Base-by-base conservation (phyloP, 2,329 filamentous ascomycete genomes). In the Ophioceras dolichostomum region DNA sequence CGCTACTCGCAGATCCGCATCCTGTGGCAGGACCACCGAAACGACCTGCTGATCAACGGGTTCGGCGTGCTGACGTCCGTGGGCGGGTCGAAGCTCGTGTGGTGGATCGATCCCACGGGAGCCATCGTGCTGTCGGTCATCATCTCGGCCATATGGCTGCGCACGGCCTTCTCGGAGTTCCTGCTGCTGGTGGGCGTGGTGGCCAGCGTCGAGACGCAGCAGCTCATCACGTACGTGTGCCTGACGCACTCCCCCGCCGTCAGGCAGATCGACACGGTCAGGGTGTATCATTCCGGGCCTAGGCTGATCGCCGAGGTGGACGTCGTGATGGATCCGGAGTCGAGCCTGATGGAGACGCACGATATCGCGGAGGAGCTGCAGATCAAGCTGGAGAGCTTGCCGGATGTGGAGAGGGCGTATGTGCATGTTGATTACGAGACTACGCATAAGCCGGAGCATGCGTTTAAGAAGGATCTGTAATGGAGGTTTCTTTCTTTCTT, bases 371-470 rank as follows among this genome's bases (percentile, higher is more conserved):
- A 98, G 60, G 87, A 82, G 49, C 67, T 98, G 49, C 91, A 98
- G 67, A 83, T 83, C 44, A 96, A 96, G 65, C 68, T 96, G 3
- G 91, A 98, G 69, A 83, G 79, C 39, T 60, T 98, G 44, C 89
- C 91, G 0, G 81, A 94, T 54, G 79, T 96, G 9, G 91, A 96
- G 69, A 67, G 91, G 41, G 87, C 87, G 0, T 96, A 95, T 55
- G 91, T 96, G 16, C 91, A 98, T 57, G 88, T 95, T 14, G 91
- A 98, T 58, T 96, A 93, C 50, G 91, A 96, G 64, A 95, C 88
- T 4, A 87, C 82, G 14, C 91, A 96, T 59, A 88, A 91, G 58
- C 89, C 89, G 0, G 88, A 95, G 64, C 88, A 79, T 49, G 61
- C 62, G 12, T 65, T 61, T 41, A 78, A 77, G 62, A 79, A 79